These are phyloP conservation scores for Solanum tarapatanum DNA, from an alignment of 257 asterid genomes.

Conservation along the genomic window DNA sequence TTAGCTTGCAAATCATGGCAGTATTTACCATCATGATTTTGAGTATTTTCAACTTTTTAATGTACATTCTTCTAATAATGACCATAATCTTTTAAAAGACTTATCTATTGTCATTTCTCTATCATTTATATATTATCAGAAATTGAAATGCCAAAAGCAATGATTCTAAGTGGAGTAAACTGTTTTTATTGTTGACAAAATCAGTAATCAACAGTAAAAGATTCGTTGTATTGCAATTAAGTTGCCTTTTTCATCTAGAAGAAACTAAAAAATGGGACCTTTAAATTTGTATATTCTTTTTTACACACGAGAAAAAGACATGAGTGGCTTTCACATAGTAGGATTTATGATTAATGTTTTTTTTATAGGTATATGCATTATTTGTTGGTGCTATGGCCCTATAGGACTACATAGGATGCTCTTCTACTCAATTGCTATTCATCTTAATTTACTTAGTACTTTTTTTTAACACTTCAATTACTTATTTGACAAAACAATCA, in stretches of 20 bases:
- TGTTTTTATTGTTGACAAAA: constrained; percentile 1
- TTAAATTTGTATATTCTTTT: neutral
- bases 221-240: neutral
- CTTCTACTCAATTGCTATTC: neutral
- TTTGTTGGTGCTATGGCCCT: neutral
- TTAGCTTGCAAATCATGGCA: neutral
- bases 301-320: neutral
- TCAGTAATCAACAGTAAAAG: neutral
- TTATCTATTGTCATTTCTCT: neutral
- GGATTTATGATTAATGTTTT: neutral
- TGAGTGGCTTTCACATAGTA: constrained; percentile 6
- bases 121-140: neutral
- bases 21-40: neutral
- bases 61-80: neutral
- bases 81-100: neutral
- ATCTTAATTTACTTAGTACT: neutral
- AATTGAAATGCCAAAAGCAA: neutral
- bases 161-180: constrained; percentile 8
- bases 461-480: neutral
- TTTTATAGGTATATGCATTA: constrained; percentile 2
- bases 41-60: neutral
- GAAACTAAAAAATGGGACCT: neutral
- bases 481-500: too few species aligned
- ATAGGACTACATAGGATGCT: constrained; percentile 10
- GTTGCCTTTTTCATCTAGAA: neutral